Evolutionary conservation across 306 rosid genomes (phyloP), one percentile per base, ranked within the genome.

Genomic region (Cucumis hystrix): DNA sequence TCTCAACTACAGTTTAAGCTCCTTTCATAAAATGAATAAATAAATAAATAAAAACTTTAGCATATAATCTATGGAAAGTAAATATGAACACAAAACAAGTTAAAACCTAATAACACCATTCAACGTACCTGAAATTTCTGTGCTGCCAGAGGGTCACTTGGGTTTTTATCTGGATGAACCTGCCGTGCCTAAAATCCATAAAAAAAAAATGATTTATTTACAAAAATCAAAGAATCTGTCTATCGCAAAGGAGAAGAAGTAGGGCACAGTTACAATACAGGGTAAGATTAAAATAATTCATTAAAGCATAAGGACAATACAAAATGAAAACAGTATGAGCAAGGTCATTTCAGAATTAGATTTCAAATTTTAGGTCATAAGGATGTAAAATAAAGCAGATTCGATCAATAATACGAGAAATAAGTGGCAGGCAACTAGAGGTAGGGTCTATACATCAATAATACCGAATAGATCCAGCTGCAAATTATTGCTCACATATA

Each of bases 91-190:
- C 37, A 45, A 45, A 21, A n/a, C 57, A 21, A 40, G 57, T 43
- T 69, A 43, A 20, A 43, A 69, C 35, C 14, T 69, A 43, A 23
- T 45, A 67, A 40, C 49, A 40, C 51, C 52, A 45, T 45, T 45
- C 52, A 45, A 45, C 52, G 5, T 45, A 77, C 98, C 98, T 95
- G 99, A 85, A 95, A 95, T 75, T 95, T 92, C 65, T 95, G 93
- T 9, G 99, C 99, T 20, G 99, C 99, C 37, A 83, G 92, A 58
- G 99, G 99, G 79, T 95, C 92, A 77, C 92, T 92, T 30, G 96
- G 99, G 87, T 95, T 95, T 87, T 95, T 95, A 82, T 95, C 99
- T 9, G 99, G 99, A 87, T 95, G 99, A 78, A 95, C 99, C 84
- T 95, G 99, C 9, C 99, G 87, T 54, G 99, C 99, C 99, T 95